Conservation (phyloP, 2,329 filamentous ascomycete genomes). For the Sporothrix inflata region DNA sequence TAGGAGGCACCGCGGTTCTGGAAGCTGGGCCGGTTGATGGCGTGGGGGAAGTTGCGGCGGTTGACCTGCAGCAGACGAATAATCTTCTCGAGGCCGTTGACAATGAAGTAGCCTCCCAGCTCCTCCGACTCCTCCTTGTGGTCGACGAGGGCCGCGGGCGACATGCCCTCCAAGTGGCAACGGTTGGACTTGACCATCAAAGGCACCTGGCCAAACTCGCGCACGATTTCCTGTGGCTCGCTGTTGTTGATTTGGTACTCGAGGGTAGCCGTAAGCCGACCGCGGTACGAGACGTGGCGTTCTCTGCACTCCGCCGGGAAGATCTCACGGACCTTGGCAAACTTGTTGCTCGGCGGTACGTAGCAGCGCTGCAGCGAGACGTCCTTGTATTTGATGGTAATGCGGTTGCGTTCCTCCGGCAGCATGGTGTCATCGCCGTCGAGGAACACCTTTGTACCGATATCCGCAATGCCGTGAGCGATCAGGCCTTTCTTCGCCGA, state of each 20-base stretch:
- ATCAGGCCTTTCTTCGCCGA: constrained; percentile 51
- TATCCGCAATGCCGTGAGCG: constrained; percentile 78
- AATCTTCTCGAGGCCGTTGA: constrained; percentile 97
- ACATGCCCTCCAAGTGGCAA: constrained; percentile 86
- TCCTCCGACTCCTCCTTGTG: constrained; percentile 96
- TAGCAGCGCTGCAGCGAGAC: constrained; percentile 81
- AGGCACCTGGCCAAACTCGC: constrained; percentile 86
- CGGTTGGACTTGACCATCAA: constrained; percentile 94
- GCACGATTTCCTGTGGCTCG: constrained; percentile 77
- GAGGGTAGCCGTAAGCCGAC: constrained; percentile 78
- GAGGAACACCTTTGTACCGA: constrained; percentile 84
- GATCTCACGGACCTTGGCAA: constrained; percentile 80
- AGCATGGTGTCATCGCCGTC: constrained; percentile 73
- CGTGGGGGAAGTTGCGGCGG: constrained; percentile 91
- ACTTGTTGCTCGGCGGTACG: constrained; percentile 81
- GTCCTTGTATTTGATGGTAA: constrained; percentile 78
- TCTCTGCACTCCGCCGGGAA: constrained; percentile 93
- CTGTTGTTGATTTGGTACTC: constrained; percentile 88
- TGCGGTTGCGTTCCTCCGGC: constrained; percentile 67
- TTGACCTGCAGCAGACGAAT: constrained; percentile 90
- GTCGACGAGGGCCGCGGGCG: constrained; percentile 79
- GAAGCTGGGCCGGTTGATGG: constrained; percentile 89
- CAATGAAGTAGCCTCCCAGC: constrained; percentile 92
- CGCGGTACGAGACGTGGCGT: constrained; percentile 87
- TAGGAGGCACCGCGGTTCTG: constrained; percentile 83